Percentiles rank a stretch among this genome's conserved stretches.
phyloP scores from a whole-genome alignment of 2,329 filamentous ascomycete species.

The Fusarium gaditjirri region DNA sequence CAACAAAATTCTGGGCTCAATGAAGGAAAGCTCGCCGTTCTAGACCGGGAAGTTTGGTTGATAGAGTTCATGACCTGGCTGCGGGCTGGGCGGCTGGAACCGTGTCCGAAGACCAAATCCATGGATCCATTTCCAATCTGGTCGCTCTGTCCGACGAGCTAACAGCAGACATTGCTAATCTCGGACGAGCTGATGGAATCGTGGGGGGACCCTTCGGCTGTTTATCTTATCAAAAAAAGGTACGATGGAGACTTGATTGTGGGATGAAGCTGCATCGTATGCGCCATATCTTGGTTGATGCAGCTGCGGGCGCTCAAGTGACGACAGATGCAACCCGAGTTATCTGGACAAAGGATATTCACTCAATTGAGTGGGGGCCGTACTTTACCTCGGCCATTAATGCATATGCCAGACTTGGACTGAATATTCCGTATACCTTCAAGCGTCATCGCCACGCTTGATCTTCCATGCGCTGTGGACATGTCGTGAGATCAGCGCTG shows the following conservation, averaged over 20 bases:
- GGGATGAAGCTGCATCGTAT: conserved; percentile 13
- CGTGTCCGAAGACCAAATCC: conserved; percentile 20
- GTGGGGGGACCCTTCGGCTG: conserved; percentile 39
- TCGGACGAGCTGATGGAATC: conserved; percentile 31
- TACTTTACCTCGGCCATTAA: conserved; percentile 1
- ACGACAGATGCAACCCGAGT: conserved; percentile 24
- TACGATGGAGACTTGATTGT: conserved; percentile 1
- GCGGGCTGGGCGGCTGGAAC: conserved; percentile 28
- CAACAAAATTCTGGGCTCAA: conserved; percentile 2
- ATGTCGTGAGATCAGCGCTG: conserved; percentile 29
- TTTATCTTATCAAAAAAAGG: conserved; percentile 33
- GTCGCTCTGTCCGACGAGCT: conserved; percentile 34
- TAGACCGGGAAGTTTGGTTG: conserved; percentile 16
- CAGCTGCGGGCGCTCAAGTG: conserved; percentile 38
- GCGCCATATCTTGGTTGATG: conserved; percentile 35
- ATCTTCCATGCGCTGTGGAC: conserved; percentile 16
- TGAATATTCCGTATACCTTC: background rate
- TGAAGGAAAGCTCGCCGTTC: conserved; percentile 24
- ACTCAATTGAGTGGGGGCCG: conserved; percentile 15
- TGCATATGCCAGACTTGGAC: background rate
- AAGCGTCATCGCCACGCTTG: background rate
- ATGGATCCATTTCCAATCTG: conserved; percentile 36
- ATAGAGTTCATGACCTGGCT: conserved; percentile 34
- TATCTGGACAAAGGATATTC: conserved; percentile 13
- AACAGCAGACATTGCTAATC: conserved; percentile 23